These are phyloP conservation scores for Leptographium flavum DNA, from an alignment of 2,329 filamentous ascomycete species.

Conservation along the genomic window DNA sequence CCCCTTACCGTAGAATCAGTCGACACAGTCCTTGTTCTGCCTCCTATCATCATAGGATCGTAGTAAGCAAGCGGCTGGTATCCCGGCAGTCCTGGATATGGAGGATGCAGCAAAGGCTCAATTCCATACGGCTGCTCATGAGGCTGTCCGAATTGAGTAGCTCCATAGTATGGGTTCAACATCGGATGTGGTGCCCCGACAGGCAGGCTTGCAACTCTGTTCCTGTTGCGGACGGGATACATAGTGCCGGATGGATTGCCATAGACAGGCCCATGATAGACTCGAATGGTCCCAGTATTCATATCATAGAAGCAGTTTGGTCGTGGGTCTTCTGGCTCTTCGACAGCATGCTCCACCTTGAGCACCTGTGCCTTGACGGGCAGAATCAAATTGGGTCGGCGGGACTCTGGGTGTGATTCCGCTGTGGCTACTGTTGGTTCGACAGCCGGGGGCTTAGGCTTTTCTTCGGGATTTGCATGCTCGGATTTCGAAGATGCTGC, in stretches of 20 bases:
- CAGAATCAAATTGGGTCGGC: slow-evolving; percentile 27
- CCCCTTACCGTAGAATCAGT: background rate
- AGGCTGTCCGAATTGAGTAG: background rate
- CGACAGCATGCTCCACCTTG: slow-evolving; percentile 40
- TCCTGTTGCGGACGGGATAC: slow-evolving; percentile 26
- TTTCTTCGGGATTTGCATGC: background rate
- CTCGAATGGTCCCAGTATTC: slow-evolving; percentile 35
- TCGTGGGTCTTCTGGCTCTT: slow-evolving; percentile 34
- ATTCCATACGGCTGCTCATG: too few species aligned
- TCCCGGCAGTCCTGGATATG: background rate
- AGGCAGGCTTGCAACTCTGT: slow-evolving; percentile 18
- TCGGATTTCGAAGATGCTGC: background rate
- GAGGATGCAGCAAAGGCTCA: background rate
- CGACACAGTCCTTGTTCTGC: background rate
- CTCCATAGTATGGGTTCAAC: slow-evolving; percentile 26
- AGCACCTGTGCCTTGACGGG: slow-evolving; percentile 34
- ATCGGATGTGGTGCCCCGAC: slow-evolving; percentile 28
- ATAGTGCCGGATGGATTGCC: slow-evolving; percentile 32
- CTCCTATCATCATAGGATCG: background rate
- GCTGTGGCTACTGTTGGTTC: slow-evolving; percentile 1
- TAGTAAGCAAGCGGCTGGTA: background rate
- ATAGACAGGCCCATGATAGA: slow-evolving; percentile 43
- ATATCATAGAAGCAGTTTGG: slow-evolving; percentile 46
- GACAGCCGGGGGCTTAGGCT: background rate
- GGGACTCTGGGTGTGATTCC: background rate